These are phyloP conservation scores for Rhynchospora breviuscula DNA, from an alignment of 176 grass and related monocot genomes.

Conservation along the genomic window DNA sequence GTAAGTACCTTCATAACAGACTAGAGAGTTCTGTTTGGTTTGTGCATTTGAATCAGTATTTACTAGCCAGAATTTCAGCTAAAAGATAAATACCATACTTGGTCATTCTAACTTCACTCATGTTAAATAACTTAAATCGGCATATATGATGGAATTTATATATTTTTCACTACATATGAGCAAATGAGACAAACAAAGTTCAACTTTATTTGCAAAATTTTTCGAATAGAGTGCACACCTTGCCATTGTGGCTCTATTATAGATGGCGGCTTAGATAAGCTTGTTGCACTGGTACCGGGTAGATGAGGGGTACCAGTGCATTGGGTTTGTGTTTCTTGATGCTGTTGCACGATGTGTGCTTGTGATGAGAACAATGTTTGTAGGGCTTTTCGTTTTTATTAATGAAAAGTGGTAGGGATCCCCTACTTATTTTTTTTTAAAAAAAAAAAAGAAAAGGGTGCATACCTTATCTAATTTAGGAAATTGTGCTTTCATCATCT, in stretches of 20 bases:
- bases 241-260: too few species aligned
- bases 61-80: background rate
- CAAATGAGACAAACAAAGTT: background rate
- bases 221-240: conserved; percentile 17
- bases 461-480: conserved; percentile 71
- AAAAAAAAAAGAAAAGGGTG: background rate
- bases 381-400: too few species aligned
- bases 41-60: background rate
- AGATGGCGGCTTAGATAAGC: too few species aligned
- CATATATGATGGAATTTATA: background rate
- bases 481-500: conserved; percentile 76
- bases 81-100: background rate
- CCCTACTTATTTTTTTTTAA: too few species aligned
- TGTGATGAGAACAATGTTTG: too few species aligned
- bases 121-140: background rate
- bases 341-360: too few species aligned
- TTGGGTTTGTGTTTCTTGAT: too few species aligned
- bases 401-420: too few species aligned
- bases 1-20: background rate
- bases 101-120: background rate
- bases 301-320: too few species aligned
- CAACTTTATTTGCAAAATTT: background rate
- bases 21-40: background rate
- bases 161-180: background rate
- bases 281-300: too few species aligned